Evolutionary conservation across 2,329 filamentous ascomycete species (phyloP).

Genomic region (Aspergillus puulaauensis): DNA sequence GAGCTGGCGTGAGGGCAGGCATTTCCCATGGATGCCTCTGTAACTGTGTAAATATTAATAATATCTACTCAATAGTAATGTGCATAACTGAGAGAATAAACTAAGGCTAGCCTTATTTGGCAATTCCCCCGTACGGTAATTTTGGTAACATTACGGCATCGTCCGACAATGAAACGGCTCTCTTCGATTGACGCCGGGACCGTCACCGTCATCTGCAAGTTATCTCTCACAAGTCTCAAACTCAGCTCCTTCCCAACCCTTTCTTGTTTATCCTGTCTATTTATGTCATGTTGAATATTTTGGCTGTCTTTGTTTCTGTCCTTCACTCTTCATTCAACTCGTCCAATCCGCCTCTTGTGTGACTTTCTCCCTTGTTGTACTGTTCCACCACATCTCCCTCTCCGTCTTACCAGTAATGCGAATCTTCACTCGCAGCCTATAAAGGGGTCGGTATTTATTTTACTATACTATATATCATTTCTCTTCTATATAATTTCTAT

Average conservation of each 20-base stretch:
- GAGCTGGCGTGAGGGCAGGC: too few relatives aligned
- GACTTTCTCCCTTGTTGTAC: conserved; percentile 22
- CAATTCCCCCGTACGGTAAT: not conserved
- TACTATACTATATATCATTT: not conserved
- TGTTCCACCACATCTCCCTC: conserved; percentile 5
- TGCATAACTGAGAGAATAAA: not conserved
- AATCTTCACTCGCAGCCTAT: conserved; percentile 4
- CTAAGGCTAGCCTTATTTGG: not conserved
- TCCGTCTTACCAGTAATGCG: conserved; percentile 15
- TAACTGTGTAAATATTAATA: not conserved
- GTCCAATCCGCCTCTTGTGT: conserved; percentile 14
- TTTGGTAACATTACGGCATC: conserved; percentile 1
- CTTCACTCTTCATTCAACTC: conserved; percentile 1
- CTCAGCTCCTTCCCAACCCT: not conserved
- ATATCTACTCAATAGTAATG: not conserved
- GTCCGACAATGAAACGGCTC: not conserved
- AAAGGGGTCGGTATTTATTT: conserved; percentile 5
- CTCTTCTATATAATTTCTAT: conserved; percentile 5
- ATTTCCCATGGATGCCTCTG: not conserved
- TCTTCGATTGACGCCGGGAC: too few relatives aligned
- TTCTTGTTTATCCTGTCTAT: conserved; percentile 1
- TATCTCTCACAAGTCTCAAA: not conserved
- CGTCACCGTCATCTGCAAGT: not conserved
- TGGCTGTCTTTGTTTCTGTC: conserved; percentile 10
- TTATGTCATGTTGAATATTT: conserved; percentile 9